Conservation (phyloP, 768 basidiomycete genomes). For the Termitomyces sp. region DNA sequence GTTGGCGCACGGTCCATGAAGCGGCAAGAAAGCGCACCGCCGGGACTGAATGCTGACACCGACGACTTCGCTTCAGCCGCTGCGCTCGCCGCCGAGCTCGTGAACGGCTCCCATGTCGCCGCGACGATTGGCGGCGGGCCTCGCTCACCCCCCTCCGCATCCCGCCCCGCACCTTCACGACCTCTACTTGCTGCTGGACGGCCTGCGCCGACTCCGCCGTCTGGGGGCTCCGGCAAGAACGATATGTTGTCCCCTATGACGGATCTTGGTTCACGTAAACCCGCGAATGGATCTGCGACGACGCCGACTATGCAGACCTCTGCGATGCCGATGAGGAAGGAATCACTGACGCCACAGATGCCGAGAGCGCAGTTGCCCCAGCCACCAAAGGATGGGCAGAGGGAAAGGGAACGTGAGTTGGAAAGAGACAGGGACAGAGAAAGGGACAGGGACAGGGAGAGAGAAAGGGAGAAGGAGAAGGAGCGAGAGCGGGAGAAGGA, state of each 20-base stretch:
- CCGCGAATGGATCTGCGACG: slow-evolving; percentile 45
- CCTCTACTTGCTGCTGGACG: slow-evolving; percentile 57
- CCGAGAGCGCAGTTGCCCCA: slow-evolving; percentile 11
- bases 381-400: slow-evolving; percentile 26
- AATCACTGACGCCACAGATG: slow-evolving; percentile 29
- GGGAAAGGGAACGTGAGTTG: slow-evolving; percentile 25
- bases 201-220: slow-evolving; percentile 43
- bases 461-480: slow-evolving; percentile 4
- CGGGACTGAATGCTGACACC: slow-evolving; percentile 34
- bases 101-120: slow-evolving; percentile 45
- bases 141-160: slow-evolving; percentile 33
- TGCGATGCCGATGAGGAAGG: slow-evolving; percentile 41
- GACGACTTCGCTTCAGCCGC: slow-evolving; percentile 41
- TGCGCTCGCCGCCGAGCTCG: slow-evolving; percentile 56
- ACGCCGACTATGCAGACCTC: slow-evolving; percentile 21
- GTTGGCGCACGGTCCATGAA: slow-evolving; percentile 18
- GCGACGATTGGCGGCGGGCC: slow-evolving; percentile 17
- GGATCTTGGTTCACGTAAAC: slow-evolving; percentile 60
- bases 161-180: slow-evolving; percentile 64
- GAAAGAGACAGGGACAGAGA: slow-evolving; percentile 17
- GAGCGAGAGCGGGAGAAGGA: slow-evolving; percentile 22
- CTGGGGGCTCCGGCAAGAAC: slow-evolving; percentile 23
- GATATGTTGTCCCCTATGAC: slow-evolving; percentile 57
- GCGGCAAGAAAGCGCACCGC: slow-evolving; percentile 37
- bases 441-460: slow-evolving; percentile 17